Evolutionary conservation across 2,329 filamentous ascomycete species (phyloP).

Genomic region (Massarina eburnea): DNA sequence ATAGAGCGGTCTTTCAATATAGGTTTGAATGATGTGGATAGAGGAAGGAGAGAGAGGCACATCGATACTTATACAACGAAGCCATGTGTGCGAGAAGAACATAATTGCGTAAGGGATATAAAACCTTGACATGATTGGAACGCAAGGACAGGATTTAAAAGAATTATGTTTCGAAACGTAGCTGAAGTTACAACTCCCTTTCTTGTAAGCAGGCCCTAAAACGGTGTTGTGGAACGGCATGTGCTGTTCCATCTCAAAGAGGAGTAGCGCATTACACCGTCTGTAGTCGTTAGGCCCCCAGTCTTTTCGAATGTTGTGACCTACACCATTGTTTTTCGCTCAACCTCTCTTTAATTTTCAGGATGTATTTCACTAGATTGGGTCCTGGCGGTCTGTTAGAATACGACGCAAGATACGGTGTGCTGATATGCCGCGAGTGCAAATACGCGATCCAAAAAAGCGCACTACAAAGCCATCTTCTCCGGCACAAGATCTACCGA

Average conservation of each 20-base stretch:
- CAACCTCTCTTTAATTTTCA: not conserved
- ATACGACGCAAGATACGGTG: slow-evolving; percentile 22
- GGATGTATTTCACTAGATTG: slow-evolving; percentile 9
- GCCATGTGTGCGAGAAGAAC: no score
- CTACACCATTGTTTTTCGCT: not conserved
- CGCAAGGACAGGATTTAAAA: no score
- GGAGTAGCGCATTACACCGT: not conserved
- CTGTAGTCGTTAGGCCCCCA: not conserved
- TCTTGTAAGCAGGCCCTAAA: no score
- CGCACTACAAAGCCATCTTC: slow-evolving; percentile 41
- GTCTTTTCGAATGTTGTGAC: not conserved
- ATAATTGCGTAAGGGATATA: no score
- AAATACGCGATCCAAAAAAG: slow-evolving; percentile 44
- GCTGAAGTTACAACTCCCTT: no score
- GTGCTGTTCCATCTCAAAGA: slow-evolving; percentile 9
- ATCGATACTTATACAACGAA: no score
- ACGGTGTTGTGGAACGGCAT: slow-evolving; percentile 14
- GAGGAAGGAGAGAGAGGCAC: no score
- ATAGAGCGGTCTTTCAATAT: not conserved
- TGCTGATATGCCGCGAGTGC: slow-evolving; percentile 42
- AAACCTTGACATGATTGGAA: no score
- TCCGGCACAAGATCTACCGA: slow-evolving; percentile 44
- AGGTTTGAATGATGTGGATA: not conserved
- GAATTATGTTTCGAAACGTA: no score
- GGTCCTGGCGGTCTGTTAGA: slow-evolving; percentile 21